A percentile compares a stretch with the other conserved stretches of the same genome.
phyloP scores from a whole-genome alignment of 345 rosid species.

The Populus tremula region DNA sequence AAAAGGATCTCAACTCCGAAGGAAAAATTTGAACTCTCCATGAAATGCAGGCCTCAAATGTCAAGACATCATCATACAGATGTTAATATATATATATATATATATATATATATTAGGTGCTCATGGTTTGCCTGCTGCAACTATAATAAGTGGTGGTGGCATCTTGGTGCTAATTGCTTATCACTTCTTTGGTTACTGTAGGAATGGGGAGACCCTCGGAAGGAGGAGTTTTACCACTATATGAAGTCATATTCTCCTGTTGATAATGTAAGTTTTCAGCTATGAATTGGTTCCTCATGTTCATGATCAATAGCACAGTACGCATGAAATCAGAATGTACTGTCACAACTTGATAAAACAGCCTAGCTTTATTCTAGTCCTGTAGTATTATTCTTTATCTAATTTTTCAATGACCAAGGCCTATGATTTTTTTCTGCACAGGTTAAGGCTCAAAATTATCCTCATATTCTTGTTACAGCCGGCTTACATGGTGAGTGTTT shows the following conservation, averaged over 20 bases:
- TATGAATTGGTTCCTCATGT: not conserved
- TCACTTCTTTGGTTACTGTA: slow-evolving; percentile 31
- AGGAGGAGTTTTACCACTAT: slow-evolving; percentile 76
- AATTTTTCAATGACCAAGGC: not conserved
- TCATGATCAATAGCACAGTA: not conserved
- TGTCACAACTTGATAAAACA: not conserved
- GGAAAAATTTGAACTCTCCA: no score
- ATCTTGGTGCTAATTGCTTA: not conserved
- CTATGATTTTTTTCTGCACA: slow-evolving; percentile 25
- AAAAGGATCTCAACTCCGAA: no score
- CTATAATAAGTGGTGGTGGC: no score
- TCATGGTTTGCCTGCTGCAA: no score
- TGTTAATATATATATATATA: no score
- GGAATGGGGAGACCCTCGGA: slow-evolving; percentile 99
- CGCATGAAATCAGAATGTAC: not conserved
- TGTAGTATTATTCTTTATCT: not conserved
- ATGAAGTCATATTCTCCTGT: slow-evolving; percentile 97
- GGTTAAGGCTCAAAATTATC: slow-evolving; percentile 79
- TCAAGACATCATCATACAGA: no score
- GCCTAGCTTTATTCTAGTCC: not conserved
- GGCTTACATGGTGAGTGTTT: slow-evolving; percentile 73
- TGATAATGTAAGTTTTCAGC: slow-evolving; percentile 56
- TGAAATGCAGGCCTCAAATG: no score
- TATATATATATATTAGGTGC: no score
- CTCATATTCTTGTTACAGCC: slow-evolving; percentile 74